Base-by-base conservation (phyloP, 495 filamentous ascomycete species). In the Podospora sp. region DNA sequence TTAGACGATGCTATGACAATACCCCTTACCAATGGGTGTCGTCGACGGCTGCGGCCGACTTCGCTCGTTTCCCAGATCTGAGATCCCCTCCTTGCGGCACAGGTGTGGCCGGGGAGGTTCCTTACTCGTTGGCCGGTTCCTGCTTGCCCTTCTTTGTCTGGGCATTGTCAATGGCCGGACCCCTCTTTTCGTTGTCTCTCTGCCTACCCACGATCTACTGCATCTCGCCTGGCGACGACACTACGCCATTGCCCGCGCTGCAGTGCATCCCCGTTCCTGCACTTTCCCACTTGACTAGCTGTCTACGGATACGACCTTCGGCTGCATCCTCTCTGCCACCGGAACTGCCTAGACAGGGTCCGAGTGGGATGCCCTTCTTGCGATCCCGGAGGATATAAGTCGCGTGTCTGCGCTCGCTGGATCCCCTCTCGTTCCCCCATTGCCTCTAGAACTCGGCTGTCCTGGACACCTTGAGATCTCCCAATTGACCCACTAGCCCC, bases 1-100 rank as follows among this genome's bases (percentile, higher is more conserved):
- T 62, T 40, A 62, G 60, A 49, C n/a, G 60, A 62, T 49, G 60
- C 60, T 62, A 62, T 62, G 60, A 62, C 60, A 62, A 40, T 26
- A 27, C 27, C 57, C 26, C 57, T 11, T 21, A 58, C 26, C 25
- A 58, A 12, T 46, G 4, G 40, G 40, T 46, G 40, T 46, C 16
- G 40, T 2, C 4, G n/a, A 9, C 14, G 33, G 27, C 56, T 33
- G 26, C 26, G 27, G 56, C 27, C 56, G 56, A 33, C 57, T 27
- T 59, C 57, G 27, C 26, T 27, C 24, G 18, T 59, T n/a, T 59
- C 20, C 21, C 27, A 36, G 33, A 33, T 27, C 26, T 27, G 26
- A 59, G 26, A 59, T 59, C 57, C 57, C 40, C 40, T 46, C 40
- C 16, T 14, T 11, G 40, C 40, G 12, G 40, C 40, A 46, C 21